Evolutionary conservation across 345 rosid genomes (phyloP).

Genomic region (Alliaria petiolata): DNA sequence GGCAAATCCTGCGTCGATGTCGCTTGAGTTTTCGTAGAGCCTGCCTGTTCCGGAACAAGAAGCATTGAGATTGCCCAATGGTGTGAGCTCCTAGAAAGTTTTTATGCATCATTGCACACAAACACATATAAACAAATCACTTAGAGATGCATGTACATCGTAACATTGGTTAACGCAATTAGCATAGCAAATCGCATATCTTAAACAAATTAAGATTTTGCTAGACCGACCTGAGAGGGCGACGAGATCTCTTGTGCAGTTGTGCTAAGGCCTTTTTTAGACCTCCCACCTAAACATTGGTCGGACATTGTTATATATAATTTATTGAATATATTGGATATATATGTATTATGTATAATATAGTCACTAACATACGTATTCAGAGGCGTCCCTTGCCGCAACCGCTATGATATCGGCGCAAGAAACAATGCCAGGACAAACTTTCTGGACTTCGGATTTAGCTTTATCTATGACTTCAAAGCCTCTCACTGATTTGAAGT

Average conservation of each 20-base stretch:
- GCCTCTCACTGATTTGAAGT: constrained; percentile 28
- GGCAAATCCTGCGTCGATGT: constrained; percentile 42
- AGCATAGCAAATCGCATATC: background rate
- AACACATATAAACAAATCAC: background rate
- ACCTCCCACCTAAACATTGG: constrained; percentile 38
- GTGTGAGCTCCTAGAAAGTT: constrained; percentile 37
- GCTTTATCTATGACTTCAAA: constrained; percentile 39
- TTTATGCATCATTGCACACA: background rate
- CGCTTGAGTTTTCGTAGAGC: constrained; percentile 39
- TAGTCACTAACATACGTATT: constrained; percentile 31
- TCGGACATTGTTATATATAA: background rate
- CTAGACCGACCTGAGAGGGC: constrained; percentile 29
- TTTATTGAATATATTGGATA: background rate
- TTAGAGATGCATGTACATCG: background rate
- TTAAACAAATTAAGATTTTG: no score
- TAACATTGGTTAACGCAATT: background rate
- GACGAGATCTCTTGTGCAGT: constrained; percentile 38
- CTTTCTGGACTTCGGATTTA: constrained; percentile 34
- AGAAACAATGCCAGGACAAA: constrained; percentile 41
- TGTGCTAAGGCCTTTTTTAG: constrained; percentile 34
- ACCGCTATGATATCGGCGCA: constrained; percentile 42
- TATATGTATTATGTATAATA: background rate
- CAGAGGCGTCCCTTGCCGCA: constrained; percentile 40
- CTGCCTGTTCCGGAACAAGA: constrained; percentile 36
- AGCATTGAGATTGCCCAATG: no score